Evolutionary conservation across 345 rosid genomes (phyloP).

Genomic region (Mangifera indica): DNA sequence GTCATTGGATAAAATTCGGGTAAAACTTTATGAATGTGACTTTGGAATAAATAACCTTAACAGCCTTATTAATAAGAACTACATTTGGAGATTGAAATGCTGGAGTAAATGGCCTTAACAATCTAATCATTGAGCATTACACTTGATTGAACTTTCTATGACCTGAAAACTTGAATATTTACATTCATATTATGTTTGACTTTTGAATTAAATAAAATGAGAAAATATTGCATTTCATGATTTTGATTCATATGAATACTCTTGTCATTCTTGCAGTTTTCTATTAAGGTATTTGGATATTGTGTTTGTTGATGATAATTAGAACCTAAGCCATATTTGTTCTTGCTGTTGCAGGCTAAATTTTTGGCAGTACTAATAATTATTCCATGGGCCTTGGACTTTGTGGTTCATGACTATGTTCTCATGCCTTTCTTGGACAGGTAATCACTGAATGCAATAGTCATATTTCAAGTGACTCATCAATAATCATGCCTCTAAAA

Average conservation of each 20-base stretch:
- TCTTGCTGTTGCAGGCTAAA: slow-evolving; percentile 62
- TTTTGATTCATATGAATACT: neutral
- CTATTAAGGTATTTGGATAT: neutral
- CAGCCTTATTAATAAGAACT: too few relatives aligned
- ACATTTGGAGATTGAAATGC: too few relatives aligned
- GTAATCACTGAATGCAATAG: slow-evolving; percentile 33
- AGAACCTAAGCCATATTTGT: slow-evolving; percentile 20
- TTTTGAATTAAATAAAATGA: neutral
- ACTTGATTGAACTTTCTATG: neutral
- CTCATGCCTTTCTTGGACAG: slow-evolving; percentile 96
- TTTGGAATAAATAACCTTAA: too few relatives aligned
- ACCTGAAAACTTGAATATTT: neutral
- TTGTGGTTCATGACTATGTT: slow-evolving; percentile 84
- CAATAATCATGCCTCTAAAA: neutral
- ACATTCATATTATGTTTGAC: neutral
- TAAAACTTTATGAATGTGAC: neutral
- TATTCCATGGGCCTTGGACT: slow-evolving; percentile 84
- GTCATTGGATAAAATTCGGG: slow-evolving; percentile 1
- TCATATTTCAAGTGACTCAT: neutral
- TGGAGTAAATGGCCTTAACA: neutral
- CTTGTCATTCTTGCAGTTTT: neutral
- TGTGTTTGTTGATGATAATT: neutral
- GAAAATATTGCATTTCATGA: neutral
- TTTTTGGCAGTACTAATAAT: slow-evolving; percentile 74
- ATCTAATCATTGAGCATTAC: neutral